Conservation (phyloP, 2,329 filamentous ascomycete genomes). For the Colletotrichum sp. region DNA sequence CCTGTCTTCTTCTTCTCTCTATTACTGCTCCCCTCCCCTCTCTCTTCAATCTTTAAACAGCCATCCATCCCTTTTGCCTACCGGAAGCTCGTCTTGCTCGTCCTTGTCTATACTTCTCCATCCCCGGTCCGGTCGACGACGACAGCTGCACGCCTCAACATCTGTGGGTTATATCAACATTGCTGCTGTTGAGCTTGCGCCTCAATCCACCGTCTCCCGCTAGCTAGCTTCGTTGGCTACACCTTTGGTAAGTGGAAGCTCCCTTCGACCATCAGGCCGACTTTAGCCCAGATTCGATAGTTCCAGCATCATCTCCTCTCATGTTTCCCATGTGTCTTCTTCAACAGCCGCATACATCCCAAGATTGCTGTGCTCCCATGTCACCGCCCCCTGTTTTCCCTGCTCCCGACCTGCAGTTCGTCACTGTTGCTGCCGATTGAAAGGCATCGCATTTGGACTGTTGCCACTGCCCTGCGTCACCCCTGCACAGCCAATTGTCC, state of each 20-base stretch:
- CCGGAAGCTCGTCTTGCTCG: not conserved
- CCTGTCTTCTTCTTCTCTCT: not conserved
- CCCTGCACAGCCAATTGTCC: not conserved
- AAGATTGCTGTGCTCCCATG: not conserved
- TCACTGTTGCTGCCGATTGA: not conserved
- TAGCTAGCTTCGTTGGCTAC: slow-evolving; percentile 4
- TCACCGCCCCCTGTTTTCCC: not conserved
- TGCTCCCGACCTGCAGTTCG: not conserved
- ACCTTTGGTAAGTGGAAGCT: slow-evolving; percentile 5
- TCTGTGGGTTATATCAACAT: not conserved
- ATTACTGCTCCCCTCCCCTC: not conserved
- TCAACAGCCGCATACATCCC: not conserved
- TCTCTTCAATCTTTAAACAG: not conserved
- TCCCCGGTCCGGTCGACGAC: not conserved
- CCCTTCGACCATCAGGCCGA: not conserved
- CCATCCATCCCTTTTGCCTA: not conserved
- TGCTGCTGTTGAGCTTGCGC: not conserved
- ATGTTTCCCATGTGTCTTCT: not conserved
- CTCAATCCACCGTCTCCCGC: not conserved
- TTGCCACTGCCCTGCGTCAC: slow-evolving; percentile 3
- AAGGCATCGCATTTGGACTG: not conserved
- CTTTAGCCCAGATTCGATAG: not conserved
- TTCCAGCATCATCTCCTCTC: not conserved
- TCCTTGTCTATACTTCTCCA: not conserved
- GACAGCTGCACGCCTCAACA: not conserved